phyloP scores from a whole-genome alignment of 345 rosid genomes.

The Pseudoturritis turrita region DNA sequence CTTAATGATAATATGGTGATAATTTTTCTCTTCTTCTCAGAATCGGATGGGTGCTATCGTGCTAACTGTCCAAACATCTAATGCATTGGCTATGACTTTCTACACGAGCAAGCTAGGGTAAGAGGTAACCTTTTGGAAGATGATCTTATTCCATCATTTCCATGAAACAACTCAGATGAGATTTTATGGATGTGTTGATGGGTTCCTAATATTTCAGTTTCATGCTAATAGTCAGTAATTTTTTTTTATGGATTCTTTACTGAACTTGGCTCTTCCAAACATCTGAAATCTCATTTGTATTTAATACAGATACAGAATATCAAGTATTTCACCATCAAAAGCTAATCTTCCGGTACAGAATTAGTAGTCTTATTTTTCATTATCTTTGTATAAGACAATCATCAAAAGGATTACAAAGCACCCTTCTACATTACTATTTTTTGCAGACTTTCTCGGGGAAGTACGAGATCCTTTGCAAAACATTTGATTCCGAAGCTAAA shows the following conservation, averaged over 20 bases:
- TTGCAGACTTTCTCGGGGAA: slow-evolving; percentile 46
- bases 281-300: slow-evolving; percentile 4
- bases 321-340: slow-evolving; percentile 83
- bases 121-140: slow-evolving; percentile 20
- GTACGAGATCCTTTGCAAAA: slow-evolving; percentile 92
- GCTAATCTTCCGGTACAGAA: slow-evolving; percentile 53
- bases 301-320: slow-evolving; percentile 59
- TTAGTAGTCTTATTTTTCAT: background rate
- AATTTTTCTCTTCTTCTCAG: slow-evolving; percentile 35
- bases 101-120: slow-evolving; percentile 80
- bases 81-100: slow-evolving; percentile 67
- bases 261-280: slow-evolving; percentile 10
- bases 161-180: background rate
- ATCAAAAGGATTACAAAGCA: background rate
- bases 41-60: slow-evolving; percentile 67
- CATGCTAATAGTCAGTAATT: background rate
- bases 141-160: background rate
- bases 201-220: background rate
- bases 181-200: background rate
- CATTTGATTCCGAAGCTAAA: slow-evolving; percentile 65
- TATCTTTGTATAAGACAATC: background rate
- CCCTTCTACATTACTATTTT: background rate
- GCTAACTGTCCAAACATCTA: slow-evolving; percentile 81
- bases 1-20: slow-evolving; percentile 1
- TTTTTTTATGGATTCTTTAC: background rate